Percentiles rank a stretch among this genome's conserved stretches.
phyloP scores from a whole-genome alignment of 495 filamentous ascomycete genomes.

The Aspergillus bridgeri region DNA sequence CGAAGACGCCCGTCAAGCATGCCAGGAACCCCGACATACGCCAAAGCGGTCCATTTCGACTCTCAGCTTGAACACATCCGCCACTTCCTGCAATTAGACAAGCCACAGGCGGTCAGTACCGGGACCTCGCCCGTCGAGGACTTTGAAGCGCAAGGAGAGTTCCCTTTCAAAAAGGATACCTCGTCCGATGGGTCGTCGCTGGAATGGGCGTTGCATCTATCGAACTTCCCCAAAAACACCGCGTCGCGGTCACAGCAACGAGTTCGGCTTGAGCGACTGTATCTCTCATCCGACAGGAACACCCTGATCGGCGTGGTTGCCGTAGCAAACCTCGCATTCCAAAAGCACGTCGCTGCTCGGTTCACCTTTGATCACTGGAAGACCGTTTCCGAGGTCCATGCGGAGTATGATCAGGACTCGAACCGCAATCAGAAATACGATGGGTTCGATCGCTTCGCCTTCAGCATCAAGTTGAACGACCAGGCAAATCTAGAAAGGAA shows the following conservation, averaged over 20 bases:
- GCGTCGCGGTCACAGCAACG: conserved; percentile 59
- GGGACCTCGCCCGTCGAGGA: conserved; percentile 89
- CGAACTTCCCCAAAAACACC: conserved; percentile 76
- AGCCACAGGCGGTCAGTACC: conserved; percentile 90
- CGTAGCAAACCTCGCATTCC: conserved; percentile 85
- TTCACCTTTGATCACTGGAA: conserved; percentile 99
- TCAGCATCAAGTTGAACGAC: conserved; percentile 89
- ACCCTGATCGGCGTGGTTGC: conserved; percentile 76
- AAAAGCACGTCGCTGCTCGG: conserved; percentile 81
- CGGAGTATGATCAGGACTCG: conserved; percentile 80
- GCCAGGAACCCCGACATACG: conserved; percentile 94
- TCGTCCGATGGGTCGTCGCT: conserved; percentile 46
- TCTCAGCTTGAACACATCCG: conserved; percentile 90
- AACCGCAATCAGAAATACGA: conserved; percentile 61
- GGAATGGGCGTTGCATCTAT: conserved; percentile 83
- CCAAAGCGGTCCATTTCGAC: conserved; percentile 95
- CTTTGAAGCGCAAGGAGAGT: conserved; percentile 78
- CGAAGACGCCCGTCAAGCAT: conserved; percentile 86
- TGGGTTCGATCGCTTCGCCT: conserved; percentile 83
- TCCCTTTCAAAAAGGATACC: conserved; percentile 72
- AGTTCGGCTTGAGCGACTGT: conserved; percentile 77
- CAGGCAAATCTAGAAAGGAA: conserved; percentile 85
- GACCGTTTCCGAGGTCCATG: conserved; percentile 89
- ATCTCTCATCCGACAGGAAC: conserved; percentile 81
- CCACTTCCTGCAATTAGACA: conserved; percentile 90